Base-by-base conservation (phyloP, 768 basidiomycete genomes). In the Mrakia hoshinonis region DNA sequence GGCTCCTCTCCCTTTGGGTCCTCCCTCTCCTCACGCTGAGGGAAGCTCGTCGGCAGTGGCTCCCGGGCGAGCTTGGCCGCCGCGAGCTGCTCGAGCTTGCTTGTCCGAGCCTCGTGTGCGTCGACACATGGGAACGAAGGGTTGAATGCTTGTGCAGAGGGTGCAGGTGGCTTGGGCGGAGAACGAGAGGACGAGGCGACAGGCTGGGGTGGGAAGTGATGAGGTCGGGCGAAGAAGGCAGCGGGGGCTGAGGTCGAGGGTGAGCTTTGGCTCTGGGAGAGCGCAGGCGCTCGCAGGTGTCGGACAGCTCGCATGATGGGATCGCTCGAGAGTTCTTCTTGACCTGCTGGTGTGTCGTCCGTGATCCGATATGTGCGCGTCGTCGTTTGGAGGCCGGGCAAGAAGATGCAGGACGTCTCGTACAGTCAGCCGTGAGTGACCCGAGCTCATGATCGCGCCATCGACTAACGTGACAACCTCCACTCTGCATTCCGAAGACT, bases 1-100 rank as follows among this genome's bases (percentile, higher is more conserved):
- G 73, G 73, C 52, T 74, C 73, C 48, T 74, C 73, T 7, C 68
- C 73, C 47, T 70, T 68, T 3, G 73, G 73, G 38, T 74, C 69
- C 31, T 70, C 73, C 51, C 49, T 67, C 13, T 47, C 55, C 29
- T 54, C 54, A 26, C 64, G 67, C 43, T 12, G 20, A 20, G 73
- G 69, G 39, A 70, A 70, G 15, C 55, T 67, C 38, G 65, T 67
- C 67, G 46, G 54, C 4, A 70, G 73, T 6, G 68, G 68, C 55
- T 67, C 68, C 29, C 51, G 58, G 47, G 52, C 22, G 11, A 5
- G 31, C 15, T 51, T 38, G 7, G 48, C 38, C 62, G 26, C 55
- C 24, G 61, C 48, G 38, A 52, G 26, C 55, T 68, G 47, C 38
- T 52, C 51, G 20, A 74, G 66, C 58, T 64, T 60, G 51, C 61